Base-by-base conservation (phyloP, 345 rosid species). In the Corchorus capsularis region DNA sequence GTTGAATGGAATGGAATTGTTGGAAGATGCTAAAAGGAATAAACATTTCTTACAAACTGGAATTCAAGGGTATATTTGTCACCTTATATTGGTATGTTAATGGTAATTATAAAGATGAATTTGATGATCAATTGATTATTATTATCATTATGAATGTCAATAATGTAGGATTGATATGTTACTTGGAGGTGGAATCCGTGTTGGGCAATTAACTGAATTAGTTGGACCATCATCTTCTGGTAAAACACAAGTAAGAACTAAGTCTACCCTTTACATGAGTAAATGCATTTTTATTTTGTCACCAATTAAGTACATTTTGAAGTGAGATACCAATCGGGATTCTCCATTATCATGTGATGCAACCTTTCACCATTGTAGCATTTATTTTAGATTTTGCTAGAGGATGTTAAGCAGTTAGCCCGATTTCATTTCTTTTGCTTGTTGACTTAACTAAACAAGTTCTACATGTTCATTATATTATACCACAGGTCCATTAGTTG, bases 201-300 rank as follows among this genome's bases (percentile, higher is more conserved):
- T 27, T 27, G 27, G 27, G 27, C 27, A 27, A 27, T 27, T 27
- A 27, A 27, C 27, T 20, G 98, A 94, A 84, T 75, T 94, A 71
- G 94, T 85, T n/a, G 98, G 98, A 65, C 92, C 90, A 45, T 94
- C 98, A 0, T 84, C 97, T 55, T 92, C 97, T 60, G 97, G 98
- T 79, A 94, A 94, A 92, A 94, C 97, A 57, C 97, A 92, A 72
- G 97, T 92, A 82, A 66, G 90, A 27, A 55, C 61, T 1, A 10
- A 15, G 34, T 52, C 5, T 45, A 27, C 1, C 47, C 14, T 39
- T 69, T 50, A 11, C 50, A 69, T 16, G 22, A 41, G 43, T 69
- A 27, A 16, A 43, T 68, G 52, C 27, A 27, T 22, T 32, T 49
- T 15, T 4, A 6, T 5, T 49, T 68, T 27, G 71, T 66, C 20